Evolutionary conservation across 805 yeast species (phyloP).

Genomic region (fission yeast (Schizosaccharomyces pombe)): DNA sequence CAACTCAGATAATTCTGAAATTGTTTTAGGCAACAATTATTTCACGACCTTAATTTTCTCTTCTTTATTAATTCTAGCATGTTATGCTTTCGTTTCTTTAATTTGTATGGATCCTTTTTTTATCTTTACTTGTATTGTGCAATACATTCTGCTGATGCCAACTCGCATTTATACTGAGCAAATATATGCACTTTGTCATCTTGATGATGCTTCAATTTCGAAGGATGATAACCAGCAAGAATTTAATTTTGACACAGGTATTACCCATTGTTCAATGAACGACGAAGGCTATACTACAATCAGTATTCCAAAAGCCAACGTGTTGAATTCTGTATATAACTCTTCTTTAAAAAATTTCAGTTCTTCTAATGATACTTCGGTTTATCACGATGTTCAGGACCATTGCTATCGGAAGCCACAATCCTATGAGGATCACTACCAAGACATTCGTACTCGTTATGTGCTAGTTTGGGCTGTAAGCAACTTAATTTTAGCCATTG

Average conservation of each 20-base stretch:
- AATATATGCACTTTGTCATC: slow-evolving; percentile 86
- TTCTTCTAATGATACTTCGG: background rate
- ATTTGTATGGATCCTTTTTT: slow-evolving; percentile 79
- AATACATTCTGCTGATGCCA: slow-evolving; percentile 66
- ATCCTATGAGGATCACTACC: slow-evolving; percentile 60
- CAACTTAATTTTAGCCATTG: slow-evolving; percentile 57
- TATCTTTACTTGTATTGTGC: slow-evolving; percentile 68
- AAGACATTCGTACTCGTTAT: slow-evolving; percentile 69
- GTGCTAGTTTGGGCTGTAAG: slow-evolving; percentile 60
- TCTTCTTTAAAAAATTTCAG: background rate
- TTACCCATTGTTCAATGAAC: too few species aligned
- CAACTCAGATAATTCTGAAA: slow-evolving; percentile 14
- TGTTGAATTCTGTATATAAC: background rate
- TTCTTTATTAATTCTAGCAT: slow-evolving; percentile 54
- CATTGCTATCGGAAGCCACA: too few species aligned
- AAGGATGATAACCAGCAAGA: too few species aligned
- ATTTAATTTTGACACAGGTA: too few species aligned
- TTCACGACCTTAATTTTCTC: slow-evolving; percentile 80
- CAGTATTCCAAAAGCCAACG: slow-evolving; percentile 7
- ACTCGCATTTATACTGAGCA: slow-evolving; percentile 75
- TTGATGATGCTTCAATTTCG: slow-evolving; percentile 96
- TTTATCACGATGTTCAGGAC: too few species aligned
- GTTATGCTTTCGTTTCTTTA: slow-evolving; percentile 58
- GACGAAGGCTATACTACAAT: slow-evolving; percentile 35
- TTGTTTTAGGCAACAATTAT: slow-evolving; percentile 39